Evolutionary conservation across 2,329 filamentous ascomycete species (phyloP).

Genomic region (Pseudodiploospora longispora): DNA sequence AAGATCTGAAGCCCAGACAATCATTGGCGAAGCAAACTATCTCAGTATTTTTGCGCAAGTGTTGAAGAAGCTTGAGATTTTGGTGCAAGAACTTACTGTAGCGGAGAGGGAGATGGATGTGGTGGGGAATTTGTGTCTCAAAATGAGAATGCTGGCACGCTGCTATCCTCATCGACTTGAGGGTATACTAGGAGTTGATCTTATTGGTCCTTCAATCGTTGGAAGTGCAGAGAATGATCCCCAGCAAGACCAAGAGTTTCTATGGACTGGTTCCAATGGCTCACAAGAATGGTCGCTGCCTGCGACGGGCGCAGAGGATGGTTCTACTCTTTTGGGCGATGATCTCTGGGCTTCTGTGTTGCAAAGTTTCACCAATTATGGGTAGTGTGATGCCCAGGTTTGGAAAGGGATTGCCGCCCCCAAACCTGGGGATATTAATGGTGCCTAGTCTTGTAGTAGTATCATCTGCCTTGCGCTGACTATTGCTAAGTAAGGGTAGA

Average conservation of each 20-base stretch:
- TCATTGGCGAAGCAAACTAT: slow-evolving; percentile 6
- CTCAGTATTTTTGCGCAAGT: slow-evolving; percentile 1
- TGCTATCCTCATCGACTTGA: slow-evolving; percentile 1
- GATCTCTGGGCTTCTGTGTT: too few relatives aligned
- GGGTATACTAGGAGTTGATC: slow-evolving; percentile 1
- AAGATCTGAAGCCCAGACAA: slow-evolving; percentile 4
- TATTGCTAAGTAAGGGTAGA: too few relatives aligned
- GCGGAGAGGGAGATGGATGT: slow-evolving; percentile 2
- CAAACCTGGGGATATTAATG: too few relatives aligned
- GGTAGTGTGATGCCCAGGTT: too few relatives aligned
- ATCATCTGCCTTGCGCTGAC: too few relatives aligned
- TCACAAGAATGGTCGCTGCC: too few relatives aligned
- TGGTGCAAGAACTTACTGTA: slow-evolving; percentile 1
- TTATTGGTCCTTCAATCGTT: slow-evolving; percentile 21
- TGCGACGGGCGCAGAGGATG: too few relatives aligned
- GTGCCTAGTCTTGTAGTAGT: too few relatives aligned
- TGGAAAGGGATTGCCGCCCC: too few relatives aligned
- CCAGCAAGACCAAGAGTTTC: not conserved
- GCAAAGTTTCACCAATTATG: too few relatives aligned
- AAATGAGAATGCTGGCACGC: slow-evolving; percentile 2
- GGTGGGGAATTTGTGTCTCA: slow-evolving; percentile 1
- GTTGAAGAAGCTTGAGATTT: slow-evolving; percentile 2
- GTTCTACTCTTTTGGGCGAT: too few relatives aligned
- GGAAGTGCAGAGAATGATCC: not conserved
- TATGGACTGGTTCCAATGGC: too few relatives aligned